Base-by-base conservation (phyloP, 495 filamentous ascomycete genomes). In the Evernia prunastri region DNA sequence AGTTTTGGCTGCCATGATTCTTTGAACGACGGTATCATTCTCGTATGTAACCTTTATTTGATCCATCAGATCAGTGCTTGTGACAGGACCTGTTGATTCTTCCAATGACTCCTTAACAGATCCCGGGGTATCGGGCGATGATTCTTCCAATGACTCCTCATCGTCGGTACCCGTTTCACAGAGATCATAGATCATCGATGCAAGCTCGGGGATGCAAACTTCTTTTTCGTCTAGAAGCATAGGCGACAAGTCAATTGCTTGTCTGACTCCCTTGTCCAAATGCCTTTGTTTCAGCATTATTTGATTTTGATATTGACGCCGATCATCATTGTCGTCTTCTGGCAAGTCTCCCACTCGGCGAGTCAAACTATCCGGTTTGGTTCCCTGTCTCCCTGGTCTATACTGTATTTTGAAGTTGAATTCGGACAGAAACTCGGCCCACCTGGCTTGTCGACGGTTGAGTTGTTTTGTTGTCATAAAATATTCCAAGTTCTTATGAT, bases 381-480 rank as follows among this genome's bases (percentile, higher is more conserved):
- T 65, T 58, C 53, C 68, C 31, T 59, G 31, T 45, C 43, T 68
- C 3, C 63, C 65, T 25, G 59, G 61, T 15, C n/a, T n/a, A n/a
- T n/a, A n/a, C n/a, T n/a, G n/a, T n/a, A 56, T 63, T 35, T 58
- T 23, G 23, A 63, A 63, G 15, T 63, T 63, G 33, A 57, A 57
- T 45, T 63, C 4, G 10, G 11, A 45, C 13, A 63, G 37, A 29
- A 63, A 45, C 25, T 63, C 13, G 6, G 13, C 3, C 13, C 45
- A 63, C 3, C 9, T 9, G 33, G 42, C 25, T 63, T 63, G 45
- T 8, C 25, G 12, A 17, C 36, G 18, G 47, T 58, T 63, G 10
- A 58, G 9, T 13, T 58, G 33, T 36, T 58, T 63, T 0, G 37
- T 45, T 35, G 4, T 63, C 39, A 56, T 63, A 56, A 57, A 62